Conservation (phyloP, 768 basidiomycete species). For the Auriscalpium vulgare region DNA sequence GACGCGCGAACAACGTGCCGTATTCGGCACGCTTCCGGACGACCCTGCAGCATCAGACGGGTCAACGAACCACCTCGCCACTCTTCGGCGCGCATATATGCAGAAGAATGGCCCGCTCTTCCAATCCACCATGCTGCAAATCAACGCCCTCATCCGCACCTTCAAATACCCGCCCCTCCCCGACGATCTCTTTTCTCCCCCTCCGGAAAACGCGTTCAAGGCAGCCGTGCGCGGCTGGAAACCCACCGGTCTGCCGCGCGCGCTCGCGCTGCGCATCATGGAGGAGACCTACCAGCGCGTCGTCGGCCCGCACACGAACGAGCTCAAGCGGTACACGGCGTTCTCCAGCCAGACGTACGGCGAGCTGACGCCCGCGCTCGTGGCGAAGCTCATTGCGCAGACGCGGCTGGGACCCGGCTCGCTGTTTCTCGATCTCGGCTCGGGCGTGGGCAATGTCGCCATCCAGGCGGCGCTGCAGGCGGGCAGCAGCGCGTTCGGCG, state of each 20-base stretch:
- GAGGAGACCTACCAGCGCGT: slow-evolving; percentile 92
- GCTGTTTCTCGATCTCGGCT: slow-evolving; percentile 52
- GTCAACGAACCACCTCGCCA: slow-evolving; percentile 35
- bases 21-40: slow-evolving; percentile 61
- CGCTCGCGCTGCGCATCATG: slow-evolving; percentile 65
- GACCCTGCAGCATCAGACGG: slow-evolving; percentile 22
- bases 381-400: slow-evolving; percentile 43
- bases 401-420: slow-evolving; percentile 39
- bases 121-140: slow-evolving; percentile 46
- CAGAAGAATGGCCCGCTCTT: slow-evolving; percentile 67
- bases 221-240: slow-evolving; percentile 43
- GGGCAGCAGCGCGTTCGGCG: slow-evolving; percentile 43
- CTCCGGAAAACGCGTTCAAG: slow-evolving; percentile 40
- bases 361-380: slow-evolving; percentile 76
- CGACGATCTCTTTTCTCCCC: slow-evolving; percentile 39
- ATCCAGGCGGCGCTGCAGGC: slow-evolving; percentile 48
- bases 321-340: slow-evolving; percentile 71
- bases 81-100: slow-evolving; percentile 63
- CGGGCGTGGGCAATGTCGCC: slow-evolving; percentile 53
- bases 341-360: slow-evolving; percentile 86
- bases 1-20: slow-evolving; percentile 51
- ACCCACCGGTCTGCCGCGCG: slow-evolving; percentile 46
- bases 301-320: slow-evolving; percentile 84
- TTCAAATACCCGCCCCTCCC: slow-evolving; percentile 62
- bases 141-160: slow-evolving; percentile 53